These are phyloP conservation scores for Agaricus bisporus DNA, from an alignment of 768 basidiomycete genomes.

Conservation along the genomic window DNA sequence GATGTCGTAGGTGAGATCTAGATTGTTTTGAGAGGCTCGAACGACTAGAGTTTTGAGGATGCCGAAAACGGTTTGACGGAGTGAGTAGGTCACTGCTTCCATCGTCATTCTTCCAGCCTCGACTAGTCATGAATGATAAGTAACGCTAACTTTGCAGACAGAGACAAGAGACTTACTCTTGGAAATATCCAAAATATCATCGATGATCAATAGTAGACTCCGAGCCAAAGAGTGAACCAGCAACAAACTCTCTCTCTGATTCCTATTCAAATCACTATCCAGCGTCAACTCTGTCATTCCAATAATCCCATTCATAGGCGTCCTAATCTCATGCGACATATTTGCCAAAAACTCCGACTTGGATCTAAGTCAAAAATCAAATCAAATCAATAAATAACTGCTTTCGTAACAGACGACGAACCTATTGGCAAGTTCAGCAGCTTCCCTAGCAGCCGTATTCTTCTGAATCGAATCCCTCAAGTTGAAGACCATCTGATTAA, in stretches of 20 bases:
- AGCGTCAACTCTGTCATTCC: conserved; percentile 99
- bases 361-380: conserved; percentile 22
- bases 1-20: conserved; percentile 94
- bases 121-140: conserved; percentile 41
- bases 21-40: conserved; percentile 92
- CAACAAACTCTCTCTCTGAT: conserved; percentile 91
- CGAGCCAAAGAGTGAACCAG: conserved; percentile 94
- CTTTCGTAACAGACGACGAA: too few species aligned
- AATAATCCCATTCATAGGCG: conserved; percentile 99
- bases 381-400: too few species aligned
- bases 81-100: conserved; percentile 97
- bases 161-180: conserved; percentile 69
- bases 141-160: not conserved
- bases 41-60: conserved; percentile 98
- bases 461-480: conserved; percentile 96
- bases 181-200: conserved; percentile 98
- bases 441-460: conserved; percentile 96
- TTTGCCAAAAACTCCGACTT: conserved; percentile 99
- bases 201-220: conserved; percentile 91
- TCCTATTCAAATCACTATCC: conserved; percentile 90
- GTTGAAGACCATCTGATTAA: conserved; percentile 99
- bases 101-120: conserved; percentile 99
- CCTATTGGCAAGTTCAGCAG: conserved; percentile 96
- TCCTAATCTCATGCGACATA: conserved; percentile 98
- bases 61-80: conserved; percentile 95